Conservation (phyloP, 495 filamentous ascomycete genomes). For the Arthonia radiata region DNA sequence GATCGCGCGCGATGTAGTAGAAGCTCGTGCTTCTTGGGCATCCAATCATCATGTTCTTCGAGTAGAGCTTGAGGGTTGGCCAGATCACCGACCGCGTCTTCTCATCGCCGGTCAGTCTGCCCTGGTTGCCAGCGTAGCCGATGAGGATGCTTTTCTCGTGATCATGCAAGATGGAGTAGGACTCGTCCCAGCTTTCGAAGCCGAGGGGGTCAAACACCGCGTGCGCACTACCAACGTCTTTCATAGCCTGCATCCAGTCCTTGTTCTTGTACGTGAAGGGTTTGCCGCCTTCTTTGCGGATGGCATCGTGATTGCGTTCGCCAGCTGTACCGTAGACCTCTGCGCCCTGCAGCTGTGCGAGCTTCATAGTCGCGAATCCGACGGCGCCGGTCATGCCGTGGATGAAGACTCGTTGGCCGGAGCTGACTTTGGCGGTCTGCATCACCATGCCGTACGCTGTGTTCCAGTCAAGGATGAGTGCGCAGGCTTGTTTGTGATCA, state of each 20-base stretch:
- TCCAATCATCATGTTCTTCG: background rate
- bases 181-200: slow-evolving; percentile 21
- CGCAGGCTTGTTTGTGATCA: slow-evolving; percentile 12
- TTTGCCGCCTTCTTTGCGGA: slow-evolving; percentile 9
- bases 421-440: slow-evolving; percentile 11
- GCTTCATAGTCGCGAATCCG: slow-evolving; percentile 12
- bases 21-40: slow-evolving; percentile 13
- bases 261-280: slow-evolving; percentile 21
- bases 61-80: slow-evolving; percentile 8
- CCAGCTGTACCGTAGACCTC: slow-evolving; percentile 19
- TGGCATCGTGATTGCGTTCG: slow-evolving; percentile 14
- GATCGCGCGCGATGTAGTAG: slow-evolving; percentile 14
- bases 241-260: slow-evolving; percentile 19
- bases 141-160: slow-evolving; percentile 4
- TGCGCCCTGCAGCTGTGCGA: slow-evolving; percentile 15
- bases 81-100: slow-evolving; percentile 8
- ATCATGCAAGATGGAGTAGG: slow-evolving; percentile 14
- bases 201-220: slow-evolving; percentile 21
- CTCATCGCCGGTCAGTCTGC: slow-evolving; percentile 5
- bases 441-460: slow-evolving; percentile 19
- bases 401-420: slow-evolving; percentile 18
- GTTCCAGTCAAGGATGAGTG: slow-evolving; percentile 16
- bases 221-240: slow-evolving; percentile 15
- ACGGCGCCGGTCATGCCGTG: slow-evolving; percentile 21
- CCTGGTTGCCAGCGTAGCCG: slow-evolving; percentile 10